Percentiles rank a stretch among this genome's conserved stretches.
Evolutionary conservation across 768 basidiomycete species (phyloP).

Genomic region (Tephrocybe rancida): DNA sequence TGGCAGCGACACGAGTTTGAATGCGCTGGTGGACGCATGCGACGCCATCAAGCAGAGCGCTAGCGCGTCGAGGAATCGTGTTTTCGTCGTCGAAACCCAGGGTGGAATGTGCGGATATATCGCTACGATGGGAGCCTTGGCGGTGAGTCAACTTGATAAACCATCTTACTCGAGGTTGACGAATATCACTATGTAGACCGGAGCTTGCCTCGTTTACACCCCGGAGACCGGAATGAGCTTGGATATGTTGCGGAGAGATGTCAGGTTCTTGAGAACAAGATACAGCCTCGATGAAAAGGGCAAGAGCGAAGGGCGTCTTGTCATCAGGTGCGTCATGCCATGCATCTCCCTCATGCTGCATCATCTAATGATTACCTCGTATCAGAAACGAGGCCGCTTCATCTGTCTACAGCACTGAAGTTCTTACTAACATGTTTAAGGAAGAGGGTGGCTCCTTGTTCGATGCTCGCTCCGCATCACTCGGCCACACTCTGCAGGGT

Average conservation of each 20-base stretch:
- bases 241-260: slow-evolving; percentile 79
- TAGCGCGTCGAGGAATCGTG: slow-evolving; percentile 91
- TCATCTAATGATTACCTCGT: slow-evolving; percentile 2
- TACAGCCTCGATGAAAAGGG: slow-evolving; percentile 88
- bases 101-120: slow-evolving; percentile 97
- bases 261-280: slow-evolving; percentile 83
- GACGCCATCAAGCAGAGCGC: slow-evolving; percentile 99
- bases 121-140: slow-evolving; percentile 93
- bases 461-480: slow-evolving; percentile 92
- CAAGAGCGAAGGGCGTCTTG: slow-evolving; percentile 89
- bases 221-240: slow-evolving; percentile 90
- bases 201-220: slow-evolving; percentile 92
- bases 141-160: slow-evolving; percentile 54
- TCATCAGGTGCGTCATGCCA: slow-evolving; percentile 69
- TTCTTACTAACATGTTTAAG: slow-evolving; percentile 91
- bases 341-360: not conserved
- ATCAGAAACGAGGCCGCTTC: slow-evolving; percentile 85
- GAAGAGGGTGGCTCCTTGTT: slow-evolving; percentile 94
- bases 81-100: slow-evolving; percentile 98
- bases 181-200: slow-evolving; percentile 53
- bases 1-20: slow-evolving; percentile 96
- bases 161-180: not conserved
- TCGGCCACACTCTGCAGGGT: slow-evolving; percentile 97
- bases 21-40: slow-evolving; percentile 95
- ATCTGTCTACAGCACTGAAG: slow-evolving; percentile 85